Percentiles rank a stretch among this genome's conserved stretches.
These are phyloP conservation scores for Mycena vulgaris DNA, from an alignment of 768 basidiomycete genomes.

Conservation along the genomic window DNA sequence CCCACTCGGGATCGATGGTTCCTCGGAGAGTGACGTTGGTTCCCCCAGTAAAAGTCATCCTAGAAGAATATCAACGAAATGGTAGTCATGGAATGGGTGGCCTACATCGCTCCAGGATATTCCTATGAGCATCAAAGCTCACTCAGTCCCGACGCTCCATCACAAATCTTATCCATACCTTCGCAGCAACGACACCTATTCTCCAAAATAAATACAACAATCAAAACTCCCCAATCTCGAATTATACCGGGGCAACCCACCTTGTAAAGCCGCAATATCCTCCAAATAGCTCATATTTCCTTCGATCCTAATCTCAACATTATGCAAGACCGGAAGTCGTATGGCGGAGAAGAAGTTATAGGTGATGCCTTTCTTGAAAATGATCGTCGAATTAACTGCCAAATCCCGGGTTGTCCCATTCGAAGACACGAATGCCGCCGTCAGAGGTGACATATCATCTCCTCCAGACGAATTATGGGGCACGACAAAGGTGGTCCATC, in stretches of 20 bases:
- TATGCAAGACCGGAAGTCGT: conserved; percentile 51
- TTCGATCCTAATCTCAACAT: conserved; percentile 55
- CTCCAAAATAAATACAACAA: conserved; percentile 21
- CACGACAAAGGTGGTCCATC: conserved; percentile 32
- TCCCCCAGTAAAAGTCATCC: conserved; percentile 54
- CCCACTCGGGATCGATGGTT: conserved; percentile 53
- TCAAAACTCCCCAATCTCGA: conserved; percentile 22
- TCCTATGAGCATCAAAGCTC: conserved; percentile 16
- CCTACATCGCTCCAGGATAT: conserved; percentile 30
- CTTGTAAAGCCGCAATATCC: conserved; percentile 35
- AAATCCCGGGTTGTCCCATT: conserved; percentile 30
- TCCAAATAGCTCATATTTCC: conserved; percentile 46
- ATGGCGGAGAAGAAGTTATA: conserved; percentile 60
- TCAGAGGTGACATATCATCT: conserved; percentile 23
- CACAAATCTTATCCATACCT: conserved; percentile 26
- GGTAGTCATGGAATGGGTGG: conserved; percentile 13
- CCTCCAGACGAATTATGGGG: conserved; percentile 31
- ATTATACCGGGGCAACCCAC: conserved; percentile 23
- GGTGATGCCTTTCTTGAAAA: conserved; percentile 55
- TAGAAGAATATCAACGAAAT: conserved; percentile 29
- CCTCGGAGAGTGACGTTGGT: conserved; percentile 57
- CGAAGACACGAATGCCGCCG: conserved; percentile 22
- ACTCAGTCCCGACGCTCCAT: conserved; percentile 19
- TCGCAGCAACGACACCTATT: conserved; percentile 31
- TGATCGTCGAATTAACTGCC: conserved; percentile 48